These are phyloP conservation scores for Daldinia bambusicola DNA, from an alignment of 495 filamentous ascomycete genomes.

Conservation along the genomic window DNA sequence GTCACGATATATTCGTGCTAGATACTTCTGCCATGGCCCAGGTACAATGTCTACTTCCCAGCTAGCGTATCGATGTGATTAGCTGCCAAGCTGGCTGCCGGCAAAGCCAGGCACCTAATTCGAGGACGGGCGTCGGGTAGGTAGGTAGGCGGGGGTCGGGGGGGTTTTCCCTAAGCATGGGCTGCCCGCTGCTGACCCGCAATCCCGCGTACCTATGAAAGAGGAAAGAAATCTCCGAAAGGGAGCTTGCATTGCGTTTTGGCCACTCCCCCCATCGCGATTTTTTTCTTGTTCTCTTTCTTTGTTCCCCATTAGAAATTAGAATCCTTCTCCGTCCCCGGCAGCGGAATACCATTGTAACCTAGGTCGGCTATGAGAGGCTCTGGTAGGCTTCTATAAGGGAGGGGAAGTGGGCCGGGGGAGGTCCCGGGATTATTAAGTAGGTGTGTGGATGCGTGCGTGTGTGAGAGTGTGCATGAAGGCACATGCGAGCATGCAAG, in stretches of 20 bases:
- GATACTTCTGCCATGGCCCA: neutral
- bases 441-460: neutral
- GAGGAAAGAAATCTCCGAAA: constrained; percentile 30
- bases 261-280: constrained; percentile 14
- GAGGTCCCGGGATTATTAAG: neutral
- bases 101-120: neutral
- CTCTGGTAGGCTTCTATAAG: neutral
- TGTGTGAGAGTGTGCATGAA: constrained; percentile 1
- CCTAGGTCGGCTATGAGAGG: constrained; percentile 9
- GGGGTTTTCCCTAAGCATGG: neutral
- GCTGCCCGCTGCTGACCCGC: constrained; percentile 11
- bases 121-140: neutral
- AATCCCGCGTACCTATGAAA: constrained; percentile 17
- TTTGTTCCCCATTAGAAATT: neutral
- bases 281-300: neutral
- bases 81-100: neutral
- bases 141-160: too few relatives aligned
- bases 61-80: neutral
- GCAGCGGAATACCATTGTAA: constrained; percentile 25
- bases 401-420: constrained; percentile 15
- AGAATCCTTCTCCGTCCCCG: constrained; percentile 2
- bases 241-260: neutral
- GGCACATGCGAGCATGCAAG: constrained; percentile 5
- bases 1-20: neutral
- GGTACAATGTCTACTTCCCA: too few relatives aligned